These are phyloP conservation scores for Striga asiatica DNA, from an alignment of 257 asterid genomes.

Conservation along the genomic window DNA sequence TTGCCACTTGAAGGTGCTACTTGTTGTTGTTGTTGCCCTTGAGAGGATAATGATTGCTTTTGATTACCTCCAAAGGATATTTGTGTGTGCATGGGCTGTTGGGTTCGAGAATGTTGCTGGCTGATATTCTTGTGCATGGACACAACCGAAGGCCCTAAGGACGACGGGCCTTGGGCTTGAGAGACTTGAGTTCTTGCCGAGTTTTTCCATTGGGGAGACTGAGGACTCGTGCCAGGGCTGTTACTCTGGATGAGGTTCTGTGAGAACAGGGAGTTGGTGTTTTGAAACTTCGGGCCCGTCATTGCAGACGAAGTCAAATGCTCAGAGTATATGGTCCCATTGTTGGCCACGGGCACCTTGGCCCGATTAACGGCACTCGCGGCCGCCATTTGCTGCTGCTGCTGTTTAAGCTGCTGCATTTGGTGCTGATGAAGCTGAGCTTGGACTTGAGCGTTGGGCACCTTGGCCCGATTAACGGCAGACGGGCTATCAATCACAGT, in stretches of 20 bases:
- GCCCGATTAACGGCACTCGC: constrained; percentile 30
- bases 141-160: constrained; percentile 42
- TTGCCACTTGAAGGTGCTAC: constrained; percentile 14
- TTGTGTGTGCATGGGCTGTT: constrained; percentile 54
- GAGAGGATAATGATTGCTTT: constrained; percentile 35
- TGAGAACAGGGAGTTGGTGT: constrained; percentile 39
- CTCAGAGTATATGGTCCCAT: constrained; percentile 48
- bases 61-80: constrained; percentile 85
- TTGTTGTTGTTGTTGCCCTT: constrained; percentile 26
- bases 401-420: constrained; percentile 33
- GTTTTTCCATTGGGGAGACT: constrained; percentile 76
- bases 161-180: constrained; percentile 35
- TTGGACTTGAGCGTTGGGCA: constrained; percentile 42
- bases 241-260: constrained; percentile 64
- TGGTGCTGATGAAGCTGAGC: constrained; percentile 52
- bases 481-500: constrained; percentile 52
- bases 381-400: constrained; percentile 29
- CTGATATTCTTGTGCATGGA: constrained; percentile 33
- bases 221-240: constrained; percentile 45
- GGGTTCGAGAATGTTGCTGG: constrained; percentile 59
- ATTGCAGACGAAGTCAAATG: constrained; percentile 48
- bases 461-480: constrained; percentile 32
- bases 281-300: constrained; percentile 40
- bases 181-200: constrained; percentile 36
- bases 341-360: constrained; percentile 31